Conservation (phyloP, 805 yeast species). For the Teunomyces pallodes region DNA sequence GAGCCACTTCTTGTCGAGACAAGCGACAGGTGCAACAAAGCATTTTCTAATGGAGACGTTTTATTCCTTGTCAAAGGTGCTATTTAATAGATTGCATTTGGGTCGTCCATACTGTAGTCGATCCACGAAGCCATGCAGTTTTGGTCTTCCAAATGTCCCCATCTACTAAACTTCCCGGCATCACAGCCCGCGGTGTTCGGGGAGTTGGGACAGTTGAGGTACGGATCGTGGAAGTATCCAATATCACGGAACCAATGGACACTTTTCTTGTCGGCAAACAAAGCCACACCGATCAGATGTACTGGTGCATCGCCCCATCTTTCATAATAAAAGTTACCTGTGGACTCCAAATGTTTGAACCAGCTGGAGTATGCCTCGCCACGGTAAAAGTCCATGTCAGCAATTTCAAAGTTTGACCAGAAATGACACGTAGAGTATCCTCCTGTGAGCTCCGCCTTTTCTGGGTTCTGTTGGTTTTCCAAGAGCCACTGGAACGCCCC, state of each 20-base stretch:
- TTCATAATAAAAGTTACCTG: slow-evolving; percentile 86
- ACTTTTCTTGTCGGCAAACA: slow-evolving; percentile 65
- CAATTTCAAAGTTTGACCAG: slow-evolving; percentile 89
- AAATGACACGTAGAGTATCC: slow-evolving; percentile 75
- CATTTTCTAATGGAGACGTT: slow-evolving; percentile 48
- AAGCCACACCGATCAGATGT: slow-evolving; percentile 68
- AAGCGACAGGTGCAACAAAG: slow-evolving; percentile 38
- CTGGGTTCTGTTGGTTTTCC: slow-evolving; percentile 51
- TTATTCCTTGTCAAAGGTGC: slow-evolving; percentile 50
- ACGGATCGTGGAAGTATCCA: slow-evolving; percentile 76
- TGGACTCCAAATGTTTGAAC: slow-evolving; percentile 59
- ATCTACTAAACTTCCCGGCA: slow-evolving; percentile 53
- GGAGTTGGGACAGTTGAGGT: slow-evolving; percentile 68
- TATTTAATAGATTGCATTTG: slow-evolving; percentile 7
- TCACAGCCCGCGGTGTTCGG: slow-evolving; percentile 44
- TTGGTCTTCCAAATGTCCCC: slow-evolving; percentile 55
- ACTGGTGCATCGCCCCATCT: slow-evolving; percentile 96
- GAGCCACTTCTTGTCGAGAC: slow-evolving; percentile 29
- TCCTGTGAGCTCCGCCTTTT: slow-evolving; percentile 39
- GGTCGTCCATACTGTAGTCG: slow-evolving; percentile 30
- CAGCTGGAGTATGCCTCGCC: slow-evolving; percentile 63
- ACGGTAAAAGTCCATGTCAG: slow-evolving; percentile 77
- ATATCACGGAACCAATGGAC: slow-evolving; percentile 88
- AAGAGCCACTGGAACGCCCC: slow-evolving; percentile 55
- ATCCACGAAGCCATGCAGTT: slow-evolving; percentile 79